These are phyloP conservation scores for Lojkania enalia DNA, from an alignment of 2,329 filamentous ascomycete species.

Conservation along the genomic window DNA sequence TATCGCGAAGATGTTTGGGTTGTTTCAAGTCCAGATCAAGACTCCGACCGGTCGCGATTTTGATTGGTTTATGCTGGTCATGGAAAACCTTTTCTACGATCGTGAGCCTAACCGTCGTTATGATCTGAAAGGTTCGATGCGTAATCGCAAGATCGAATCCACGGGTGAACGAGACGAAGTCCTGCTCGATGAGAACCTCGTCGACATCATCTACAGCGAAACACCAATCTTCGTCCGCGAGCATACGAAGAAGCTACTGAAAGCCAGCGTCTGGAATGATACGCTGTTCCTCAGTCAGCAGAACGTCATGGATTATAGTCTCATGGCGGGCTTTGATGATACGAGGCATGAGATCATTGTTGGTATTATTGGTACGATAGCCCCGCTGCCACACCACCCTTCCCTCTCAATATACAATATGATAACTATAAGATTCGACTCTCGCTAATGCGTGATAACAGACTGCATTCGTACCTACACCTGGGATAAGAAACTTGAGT, in stretches of 20 bases:
- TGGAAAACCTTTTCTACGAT: conserved; percentile 98
- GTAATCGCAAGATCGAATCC: conserved; percentile 94
- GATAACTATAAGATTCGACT: no score
- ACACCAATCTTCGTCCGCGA: conserved; percentile 93
- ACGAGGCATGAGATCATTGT: conserved; percentile 87
- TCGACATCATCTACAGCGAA: conserved; percentile 93
- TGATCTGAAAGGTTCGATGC: conserved; percentile 97
- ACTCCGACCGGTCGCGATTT: conserved; percentile 94
- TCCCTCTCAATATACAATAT: conserved; percentile 2
- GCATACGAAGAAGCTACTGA: conserved; percentile 90
- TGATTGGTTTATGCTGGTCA: conserved; percentile 89
- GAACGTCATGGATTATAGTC: conserved; percentile 98
- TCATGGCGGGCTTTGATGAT: conserved; percentile 98
- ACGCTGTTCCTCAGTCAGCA: conserved; percentile 92
- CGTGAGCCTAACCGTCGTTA: conserved; percentile 78
- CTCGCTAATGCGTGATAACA: conserved; percentile 12
- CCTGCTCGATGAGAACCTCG: conserved; percentile 95
- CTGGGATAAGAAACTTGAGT: conserved; percentile 99
- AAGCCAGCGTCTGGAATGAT: conserved; percentile 94
- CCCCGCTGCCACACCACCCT: not conserved
- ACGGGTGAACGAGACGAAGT: conserved; percentile 97
- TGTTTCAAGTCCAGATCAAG: conserved; percentile 97
- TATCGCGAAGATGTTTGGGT: conserved; percentile 98
- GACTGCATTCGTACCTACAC: conserved; percentile 98
- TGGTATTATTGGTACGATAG: conserved; percentile 72